Evolutionary conservation across 495 filamentous ascomycete genomes (phyloP), one percentile per base, ranked within the genome.

Genomic region (Hyphodiscus hymeniophilus): DNA sequence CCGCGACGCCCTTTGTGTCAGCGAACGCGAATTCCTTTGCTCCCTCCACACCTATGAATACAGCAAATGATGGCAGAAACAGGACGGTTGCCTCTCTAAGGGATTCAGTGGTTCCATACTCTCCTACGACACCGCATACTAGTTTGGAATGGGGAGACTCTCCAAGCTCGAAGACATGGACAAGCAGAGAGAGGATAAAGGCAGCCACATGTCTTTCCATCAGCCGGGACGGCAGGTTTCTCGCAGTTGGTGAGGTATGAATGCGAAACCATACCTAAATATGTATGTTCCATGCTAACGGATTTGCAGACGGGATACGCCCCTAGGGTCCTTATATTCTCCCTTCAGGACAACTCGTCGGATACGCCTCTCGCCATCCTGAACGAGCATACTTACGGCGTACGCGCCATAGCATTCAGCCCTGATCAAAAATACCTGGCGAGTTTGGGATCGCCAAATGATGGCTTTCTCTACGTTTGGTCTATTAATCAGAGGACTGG

Each of bases 381-480:
- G 40, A 82, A 78, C 24, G 94, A 97, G 53, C 92, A 98, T 64
- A 85, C 80, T 0, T 95, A 87, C 57, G 92, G 92, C 28, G 87
- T 98, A 21, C 80, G 81, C 48, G 83, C 85, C 42, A 76, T 98
- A 24, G 83, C 91, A 3, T 97, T 95, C 73, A 94, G 88, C 48
- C 75, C 81, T 10, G 85, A 94, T 59, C 89, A 87, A 5, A 82
- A 79, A 56, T 94, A 86, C 64, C 71, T 98, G 15, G 91, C 94
- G 3, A 91, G 86, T 6, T 73, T 98, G 22, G 92, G 92, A 21
- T 79, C 83, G 16, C 73, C 82, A 28, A 92, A 95, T 64, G 92
- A 98, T 63, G 92, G 92, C 7, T 97, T 95, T 60, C 74, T 98
- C 21, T 90, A 92, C 54, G 73, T 97, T 34, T 98, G 92, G 89